A percentile compares a stretch with the other conserved stretches of the same genome.
These are phyloP conservation scores for Mycena vitilis DNA, from an alignment of 768 basidiomycete species.

Conservation along the genomic window DNA sequence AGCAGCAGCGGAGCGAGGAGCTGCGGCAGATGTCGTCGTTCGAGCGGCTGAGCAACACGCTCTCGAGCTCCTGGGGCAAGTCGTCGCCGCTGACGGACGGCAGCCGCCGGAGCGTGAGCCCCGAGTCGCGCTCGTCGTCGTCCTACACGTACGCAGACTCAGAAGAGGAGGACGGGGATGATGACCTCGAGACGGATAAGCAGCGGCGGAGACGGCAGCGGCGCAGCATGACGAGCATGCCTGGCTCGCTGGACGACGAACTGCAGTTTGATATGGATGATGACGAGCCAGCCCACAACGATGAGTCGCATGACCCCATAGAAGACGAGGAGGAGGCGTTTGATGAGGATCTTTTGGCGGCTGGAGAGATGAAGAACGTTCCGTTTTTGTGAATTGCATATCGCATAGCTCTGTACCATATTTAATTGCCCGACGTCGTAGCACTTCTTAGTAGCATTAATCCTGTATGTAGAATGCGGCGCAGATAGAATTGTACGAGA, in stretches of 20 bases:
- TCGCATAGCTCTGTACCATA: slow-evolving; percentile 23
- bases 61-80: slow-evolving; percentile 47
- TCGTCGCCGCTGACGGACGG: slow-evolving; percentile 47
- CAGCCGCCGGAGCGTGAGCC: slow-evolving; percentile 61
- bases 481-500: background rate
- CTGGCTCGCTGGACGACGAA: slow-evolving; percentile 78
- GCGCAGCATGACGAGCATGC: slow-evolving; percentile 86
- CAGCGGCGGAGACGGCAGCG: slow-evolving; percentile 56
- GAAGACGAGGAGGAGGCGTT: slow-evolving; percentile 79
- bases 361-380: slow-evolving; percentile 86
- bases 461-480: background rate
- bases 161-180: slow-evolving; percentile 66
- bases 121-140: slow-evolving; percentile 65
- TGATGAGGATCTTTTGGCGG: slow-evolving; percentile 83
- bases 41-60: slow-evolving; percentile 72
- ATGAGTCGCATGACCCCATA: slow-evolving; percentile 56
- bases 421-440: slow-evolving; percentile 13
- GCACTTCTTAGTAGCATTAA: slow-evolving; percentile 9
- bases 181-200: slow-evolving; percentile 53
- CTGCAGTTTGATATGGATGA: slow-evolving; percentile 65
- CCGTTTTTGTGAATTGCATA: slow-evolving; percentile 63
- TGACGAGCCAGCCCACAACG: slow-evolving; percentile 46
- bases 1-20: slow-evolving; percentile 52
- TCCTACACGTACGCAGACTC: slow-evolving; percentile 64
- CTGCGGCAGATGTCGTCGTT: slow-evolving; percentile 82